Base-by-base conservation (phyloP, 2,329 filamentous ascomycete genomes). In the Orbilia oligospora region DNA sequence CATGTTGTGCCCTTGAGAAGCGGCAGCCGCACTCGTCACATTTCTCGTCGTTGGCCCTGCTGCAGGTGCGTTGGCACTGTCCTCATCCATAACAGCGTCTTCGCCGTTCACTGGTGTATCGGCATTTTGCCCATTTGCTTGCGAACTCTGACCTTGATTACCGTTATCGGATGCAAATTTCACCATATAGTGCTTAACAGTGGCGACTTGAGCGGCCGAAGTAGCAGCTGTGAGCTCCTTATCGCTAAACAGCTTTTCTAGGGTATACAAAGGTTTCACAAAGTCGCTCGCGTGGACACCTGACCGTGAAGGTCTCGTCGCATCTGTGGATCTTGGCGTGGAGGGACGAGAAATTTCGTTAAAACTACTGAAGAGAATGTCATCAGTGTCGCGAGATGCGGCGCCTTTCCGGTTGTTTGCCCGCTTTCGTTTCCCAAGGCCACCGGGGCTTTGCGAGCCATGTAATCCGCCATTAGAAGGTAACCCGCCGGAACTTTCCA, bases 341-440 rank as follows among this genome's bases (percentile, higher is more conserved):
- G 76, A 73, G n/a, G 76, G 76, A 33, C 69, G 68, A 44, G 76
- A 79, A 24, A 70, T 73, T 16, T 73, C 76, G 12, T 65, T 64
- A 36, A 77, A 71, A 38, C 68, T 77, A 44, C 56, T 63, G 12
- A 77, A 36, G 27, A 77, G 41, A 10, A 67, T 51, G 18, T 77
- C 73, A 22, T 77, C 73, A 2, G 65, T 77, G 49, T 77, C 73
- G 44, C 73, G 73, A 20, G 56, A 8, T 5, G 56, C 56, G n/a
- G 56, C 56, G 18, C 61, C 16, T 67, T 82, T 49, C 65, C 80
- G 10, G 70, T 81, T 20, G 48, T 82, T 58, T 58, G 78, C 64
- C 71, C 71, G 20, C 71, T 82, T 64, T 66, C 81, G 41, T 53
- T 81, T 67, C 55, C 79, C 20, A 61, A 80, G 20, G 72, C 81